These are phyloP conservation scores for Fomes fomentarius DNA, from an alignment of 1,284 basidiomycete genomes.

Conservation along the genomic window DNA sequence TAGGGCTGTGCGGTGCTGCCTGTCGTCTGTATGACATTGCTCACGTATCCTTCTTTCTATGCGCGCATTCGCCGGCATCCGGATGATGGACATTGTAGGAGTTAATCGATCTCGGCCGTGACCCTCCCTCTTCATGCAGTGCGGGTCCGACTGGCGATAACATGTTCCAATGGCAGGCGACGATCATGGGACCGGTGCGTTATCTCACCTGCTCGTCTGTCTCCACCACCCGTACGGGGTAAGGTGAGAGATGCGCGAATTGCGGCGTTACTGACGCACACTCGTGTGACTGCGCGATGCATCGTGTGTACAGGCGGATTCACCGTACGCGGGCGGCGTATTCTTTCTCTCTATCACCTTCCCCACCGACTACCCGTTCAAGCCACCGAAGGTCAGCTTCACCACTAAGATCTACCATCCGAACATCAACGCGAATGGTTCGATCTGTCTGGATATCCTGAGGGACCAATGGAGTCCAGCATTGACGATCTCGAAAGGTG, in stretches of 20 bases:
- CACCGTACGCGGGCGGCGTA: slow-evolving; percentile 94
- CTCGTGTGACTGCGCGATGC: slow-evolving; percentile 22
- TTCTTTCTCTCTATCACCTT: slow-evolving; percentile 96
- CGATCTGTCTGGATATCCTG: slow-evolving; percentile 97
- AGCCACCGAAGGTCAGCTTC: slow-evolving; percentile 99
- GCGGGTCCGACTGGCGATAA: slow-evolving; percentile 96
- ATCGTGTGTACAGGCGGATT: slow-evolving; percentile 69
- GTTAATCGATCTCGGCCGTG: slow-evolving; percentile 95
- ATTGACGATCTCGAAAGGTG: slow-evolving; percentile 97
- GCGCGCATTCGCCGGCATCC: neutral
- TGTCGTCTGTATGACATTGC: slow-evolving; percentile 10
- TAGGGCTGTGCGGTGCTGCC: slow-evolving; percentile 17
- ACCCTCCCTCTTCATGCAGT: slow-evolving; percentile 97
- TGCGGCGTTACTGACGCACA: slow-evolving; percentile 15
- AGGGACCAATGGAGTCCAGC: slow-evolving; percentile 99
- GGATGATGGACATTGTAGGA: slow-evolving; percentile 57
- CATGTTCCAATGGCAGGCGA: slow-evolving; percentile 98
- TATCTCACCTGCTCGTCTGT: slow-evolving; percentile 12
- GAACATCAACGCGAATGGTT: slow-evolving; percentile 98
- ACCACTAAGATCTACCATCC: slow-evolving; percentile 98
- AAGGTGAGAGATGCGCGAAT: slow-evolving; percentile 1
- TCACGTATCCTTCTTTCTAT: slow-evolving; percentile 23
- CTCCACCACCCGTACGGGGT: slow-evolving; percentile 21
- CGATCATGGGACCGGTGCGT: slow-evolving; percentile 96
- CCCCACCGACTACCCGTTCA: slow-evolving; percentile 97